phyloP scores from a whole-genome alignment of 176 grass and related monocot genomes.

The Lolium rigidum region DNA sequence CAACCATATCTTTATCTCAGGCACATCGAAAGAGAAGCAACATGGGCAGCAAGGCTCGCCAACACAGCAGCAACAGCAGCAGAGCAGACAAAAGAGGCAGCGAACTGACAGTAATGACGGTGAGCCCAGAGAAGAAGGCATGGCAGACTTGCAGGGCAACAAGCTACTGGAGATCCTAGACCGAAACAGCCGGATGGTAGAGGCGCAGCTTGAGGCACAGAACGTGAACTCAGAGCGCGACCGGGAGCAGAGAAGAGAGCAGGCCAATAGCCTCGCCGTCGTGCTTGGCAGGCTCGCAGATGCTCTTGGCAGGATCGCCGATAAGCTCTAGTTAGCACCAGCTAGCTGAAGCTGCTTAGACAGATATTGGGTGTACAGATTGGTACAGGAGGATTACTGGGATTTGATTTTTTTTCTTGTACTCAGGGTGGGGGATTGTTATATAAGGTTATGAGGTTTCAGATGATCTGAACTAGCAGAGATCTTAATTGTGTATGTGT shows the following conservation, averaged over 20 bases:
- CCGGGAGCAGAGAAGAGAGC: slow-evolving; percentile 82
- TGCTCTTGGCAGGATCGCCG: slow-evolving; percentile 89
- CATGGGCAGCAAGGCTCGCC: slow-evolving; percentile 47
- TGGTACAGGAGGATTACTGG: slow-evolving; percentile 53
- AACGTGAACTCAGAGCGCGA: slow-evolving; percentile 79
- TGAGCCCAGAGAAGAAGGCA: slow-evolving; percentile 40
- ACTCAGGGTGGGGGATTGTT: slow-evolving; percentile 5
- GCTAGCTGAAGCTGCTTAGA: slow-evolving; percentile 6
- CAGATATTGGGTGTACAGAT: slow-evolving; percentile 57
- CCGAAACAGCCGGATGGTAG: slow-evolving; percentile 39
- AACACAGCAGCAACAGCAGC: slow-evolving; percentile 27
- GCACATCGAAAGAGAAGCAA: slow-evolving; percentile 68
- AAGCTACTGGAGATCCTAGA: slow-evolving; percentile 78
- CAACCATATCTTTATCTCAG: slow-evolving; percentile 43
- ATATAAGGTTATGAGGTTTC: slow-evolving; percentile 31
- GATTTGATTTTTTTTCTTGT: slow-evolving; percentile 60
- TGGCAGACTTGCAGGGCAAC: slow-evolving; percentile 41
- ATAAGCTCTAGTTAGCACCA: slow-evolving; percentile 73
- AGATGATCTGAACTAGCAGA: slow-evolving; percentile 31
- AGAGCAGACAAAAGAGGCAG: slow-evolving; percentile 58
- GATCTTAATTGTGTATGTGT: slow-evolving; percentile 19
- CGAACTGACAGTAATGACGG: slow-evolving; percentile 19
- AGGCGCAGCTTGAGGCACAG: slow-evolving; percentile 67
- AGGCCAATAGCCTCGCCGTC: slow-evolving; percentile 64
- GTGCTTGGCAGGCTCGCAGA: slow-evolving; percentile 87